Base-by-base conservation (phyloP, 1,284 basidiomycete genomes). In the Phylloboletellus chloephorus region DNA sequence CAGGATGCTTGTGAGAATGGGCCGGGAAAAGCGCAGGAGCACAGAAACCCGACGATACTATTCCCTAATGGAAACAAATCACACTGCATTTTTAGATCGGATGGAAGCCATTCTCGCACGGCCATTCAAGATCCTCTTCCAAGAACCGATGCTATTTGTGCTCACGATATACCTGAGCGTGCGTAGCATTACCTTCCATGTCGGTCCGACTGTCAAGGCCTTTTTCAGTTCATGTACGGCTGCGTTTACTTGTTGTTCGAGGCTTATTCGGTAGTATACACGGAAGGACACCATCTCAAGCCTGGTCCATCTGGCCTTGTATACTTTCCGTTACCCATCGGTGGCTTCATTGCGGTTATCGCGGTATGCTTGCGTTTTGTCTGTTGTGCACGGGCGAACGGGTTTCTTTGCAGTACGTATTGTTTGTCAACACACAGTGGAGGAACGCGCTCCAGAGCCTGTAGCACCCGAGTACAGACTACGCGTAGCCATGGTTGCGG, bases 111-210 rank as follows among this genome's bases (percentile, higher is more conserved):
- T 78, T 2, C 51, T 84, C 23, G 66, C 68, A 53, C 68, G 78
- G 56, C 87, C 79, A 0, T 89, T 80, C 66, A 70, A 73, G 51
- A 74, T 86, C 48, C 70, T 90, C 23, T 69, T 78, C 44, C 65
- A 66, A n/a, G 89, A 92, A 57, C 88, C 88, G 0, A 88, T 91
- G 77, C 65, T 92, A 7, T 62, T 84, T 7, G 74, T 78, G 8
- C 64, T 85, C 30, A 88, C 85, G 0, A 29, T 79, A 7, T 90
- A 88, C 64, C 70, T 77, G 67, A 76, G 76, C 39, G 70, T 82
- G 50, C 52, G 75, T 67, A 11, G 9, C 11, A 26, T 41, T 4
- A 30, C 34, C 0, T 59, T n/a, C 13, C 12, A 29, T 3, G n/a
- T 37, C 41, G 20, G 12, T 34, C 20, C 31, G 22, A 19, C 37